phyloP scores from a whole-genome alignment of 768 basidiomycete species.

The Naganishia vaughanmartiniae region DNA sequence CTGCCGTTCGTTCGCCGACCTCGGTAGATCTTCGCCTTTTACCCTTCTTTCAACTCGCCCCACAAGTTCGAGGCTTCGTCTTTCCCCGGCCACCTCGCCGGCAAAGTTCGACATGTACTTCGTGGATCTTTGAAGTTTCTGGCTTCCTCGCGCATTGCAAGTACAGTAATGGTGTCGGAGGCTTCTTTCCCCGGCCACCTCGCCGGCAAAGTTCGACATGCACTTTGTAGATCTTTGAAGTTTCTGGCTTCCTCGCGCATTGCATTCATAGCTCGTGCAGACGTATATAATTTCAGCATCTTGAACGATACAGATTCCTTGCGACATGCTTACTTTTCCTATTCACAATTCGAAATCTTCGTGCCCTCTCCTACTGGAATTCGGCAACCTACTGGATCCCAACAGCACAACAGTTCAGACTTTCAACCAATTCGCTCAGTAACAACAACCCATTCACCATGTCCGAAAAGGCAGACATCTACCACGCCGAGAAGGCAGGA shows the following conservation, averaged over 20 bases:
- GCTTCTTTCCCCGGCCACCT: background rate
- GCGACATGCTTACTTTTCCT: background rate
- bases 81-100: background rate
- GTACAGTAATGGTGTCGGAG: no score
- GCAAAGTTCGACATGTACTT: background rate
- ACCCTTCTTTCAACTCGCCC: no score
- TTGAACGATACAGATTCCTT: background rate
- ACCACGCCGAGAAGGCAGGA: conserved; percentile 11
- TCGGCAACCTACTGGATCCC: background rate
- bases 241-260: background rate
- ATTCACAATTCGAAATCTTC: background rate
- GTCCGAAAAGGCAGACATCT: conserved; percentile 6
- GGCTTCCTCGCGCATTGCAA: background rate
- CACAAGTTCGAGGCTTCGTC: no score
- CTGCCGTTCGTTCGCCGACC: no score
- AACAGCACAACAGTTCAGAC: background rate
- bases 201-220: background rate
- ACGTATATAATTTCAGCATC: conserved; percentile 2
- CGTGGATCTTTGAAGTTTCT: background rate
- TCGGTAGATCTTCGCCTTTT: no score
- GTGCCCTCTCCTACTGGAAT: background rate
- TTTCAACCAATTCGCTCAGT: background rate
- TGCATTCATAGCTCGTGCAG: background rate
- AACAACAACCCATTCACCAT: background rate
- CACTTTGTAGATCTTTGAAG: background rate